Conservation (phyloP, 2,329 filamentous ascomycete genomes). For the Aspergillus hiratsukae region DNA sequence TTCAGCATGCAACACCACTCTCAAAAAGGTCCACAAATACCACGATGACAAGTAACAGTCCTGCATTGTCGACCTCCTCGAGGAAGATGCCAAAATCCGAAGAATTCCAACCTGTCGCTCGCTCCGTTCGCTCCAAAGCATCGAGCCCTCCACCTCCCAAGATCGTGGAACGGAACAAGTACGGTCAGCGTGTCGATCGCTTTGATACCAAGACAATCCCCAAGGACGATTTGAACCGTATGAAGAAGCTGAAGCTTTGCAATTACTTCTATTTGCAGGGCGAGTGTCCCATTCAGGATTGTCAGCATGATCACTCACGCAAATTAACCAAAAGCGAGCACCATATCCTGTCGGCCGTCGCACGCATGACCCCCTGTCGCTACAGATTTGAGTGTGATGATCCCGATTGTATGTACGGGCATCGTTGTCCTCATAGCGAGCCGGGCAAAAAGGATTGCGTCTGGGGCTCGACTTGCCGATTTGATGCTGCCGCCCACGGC, state of each 20-base stretch:
- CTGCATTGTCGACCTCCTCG: constrained; percentile 31
- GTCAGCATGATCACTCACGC: constrained; percentile 51
- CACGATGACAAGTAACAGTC: constrained; percentile 32
- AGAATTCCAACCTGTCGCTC: constrained; percentile 34
- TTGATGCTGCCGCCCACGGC: constrained; percentile 53
- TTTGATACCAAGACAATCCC: constrained; percentile 48
- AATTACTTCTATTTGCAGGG: constrained; percentile 58
- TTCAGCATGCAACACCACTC: constrained; percentile 25
- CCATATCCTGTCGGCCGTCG: constrained; percentile 53
- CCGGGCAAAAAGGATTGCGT: constrained; percentile 53
- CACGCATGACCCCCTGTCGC: constrained; percentile 59
- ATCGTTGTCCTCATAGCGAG: constrained; percentile 55
- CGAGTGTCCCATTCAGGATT: constrained; percentile 54
- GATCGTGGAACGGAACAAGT: constrained; percentile 52
- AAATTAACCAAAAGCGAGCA: constrained; percentile 51
- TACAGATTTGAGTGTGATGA: constrained; percentile 56
- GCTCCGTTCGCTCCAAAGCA: constrained; percentile 37
- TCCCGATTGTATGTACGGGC: constrained; percentile 59
- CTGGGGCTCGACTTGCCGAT: constrained; percentile 56
- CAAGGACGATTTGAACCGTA: constrained; percentile 52
- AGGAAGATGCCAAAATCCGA: constrained; percentile 34
- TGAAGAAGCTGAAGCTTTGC: constrained; percentile 61
- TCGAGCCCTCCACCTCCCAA: constrained; percentile 24
- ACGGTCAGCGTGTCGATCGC: constrained; percentile 56
- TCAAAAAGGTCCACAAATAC: constrained; percentile 39